Evolutionary conservation across 2,329 filamentous ascomycete genomes (phyloP), one percentile per base, ranked within the genome.

Genomic region (Chaetoscypha palmicola): DNA sequence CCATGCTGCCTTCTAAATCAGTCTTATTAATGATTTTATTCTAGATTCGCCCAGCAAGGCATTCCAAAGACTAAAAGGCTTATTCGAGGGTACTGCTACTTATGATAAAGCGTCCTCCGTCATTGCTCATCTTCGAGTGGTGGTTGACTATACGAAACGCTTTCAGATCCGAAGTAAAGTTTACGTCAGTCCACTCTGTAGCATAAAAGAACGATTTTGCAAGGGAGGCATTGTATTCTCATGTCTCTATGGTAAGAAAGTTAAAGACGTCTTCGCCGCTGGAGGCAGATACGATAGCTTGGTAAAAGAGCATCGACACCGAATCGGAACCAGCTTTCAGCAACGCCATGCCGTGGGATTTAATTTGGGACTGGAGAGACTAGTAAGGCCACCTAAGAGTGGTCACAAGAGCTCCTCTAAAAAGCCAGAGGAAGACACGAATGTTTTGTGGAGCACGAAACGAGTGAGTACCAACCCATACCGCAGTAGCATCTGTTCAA

Each of bases 221-320:
- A 71, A 77, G 14, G 84, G 85, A 1, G 90, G 90, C 5, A 72
- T 97, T 21, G 70, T 97, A 33, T 97, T 98, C 61, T 86, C 94
- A 49, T 96, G 89, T 58, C 68, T 96, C 2, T 88, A 90, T 51
- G 91, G 97, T 61, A 81, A 77, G 49, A 94, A 88, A 61, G 77
- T 83, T 49, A 81, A 77, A 55, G 84, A 92, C 54, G 86, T 97
- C 0, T 88, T 97, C 58, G 92, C 91, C 4, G 92, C 90, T 23
- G 92, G 94, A 39, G 92, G 92, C 2, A 79, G 92, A 38, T 98
- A 98, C 61, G 94, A 98, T 62, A 79, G 80, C 37, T 69, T 98
- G 16, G 91, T 98, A 52, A 81, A 81, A 60, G 86, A 94, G 48
- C 86, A 94, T 58, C 77, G 82, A 7, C 85, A 86, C 4, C 83